Base-by-base conservation (phyloP, 306 rosid species). In the Fagus crenata region DNA sequence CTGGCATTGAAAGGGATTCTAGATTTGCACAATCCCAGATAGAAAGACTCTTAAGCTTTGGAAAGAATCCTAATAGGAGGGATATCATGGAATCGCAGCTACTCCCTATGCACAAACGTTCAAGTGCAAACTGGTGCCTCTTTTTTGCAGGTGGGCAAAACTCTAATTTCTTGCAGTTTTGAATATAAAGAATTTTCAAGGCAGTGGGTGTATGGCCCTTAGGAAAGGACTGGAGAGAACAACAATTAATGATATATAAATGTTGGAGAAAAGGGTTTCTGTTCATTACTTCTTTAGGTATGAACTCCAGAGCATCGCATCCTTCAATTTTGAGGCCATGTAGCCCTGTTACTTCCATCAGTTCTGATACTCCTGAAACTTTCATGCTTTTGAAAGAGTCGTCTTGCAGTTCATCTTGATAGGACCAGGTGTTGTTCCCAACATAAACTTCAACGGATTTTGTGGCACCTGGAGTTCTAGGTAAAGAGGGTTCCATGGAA, bases 81-180 rank as follows among this genome's bases (percentile, higher is more conserved):
- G 60, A 71, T 4, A 1, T 28, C 4, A 71, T 39, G 35, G 74
- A 49, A 9, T 71, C 41, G 12, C 74, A 71, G 58, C 74, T 71
- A 49, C 39, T 71, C 6, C 41, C 54, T 28, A 49, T 71, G 59
- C 22, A 46, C 39, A 71, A 41, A 71, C 49, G 7, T 28, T 71
- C 40, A 55, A 71, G 35, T 49, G n/a, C 13, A 14, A 46, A 49
- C 7, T 5, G 6, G 13, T 7, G 2, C 8, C 3, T 53, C 53
- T 1, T 4, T 6, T 32, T 58, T 31, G 36, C 7, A 32, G 74
- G 41, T 8, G 14, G 9, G 60, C 1, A 1, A 53, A 49, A 71
- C 18, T 71, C 28, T 17, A 71, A 31, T 14, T 5, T 49, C 33
- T 17, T 53, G 54, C 74, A 49, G 13, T 49, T 49, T 5, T 32